A percentile compares a stretch with the other conserved stretches of the same genome.
These are phyloP conservation scores for Aspergillus sp. DNA, from an alignment of 2,329 filamentous ascomycete genomes.

Conservation along the genomic window DNA sequence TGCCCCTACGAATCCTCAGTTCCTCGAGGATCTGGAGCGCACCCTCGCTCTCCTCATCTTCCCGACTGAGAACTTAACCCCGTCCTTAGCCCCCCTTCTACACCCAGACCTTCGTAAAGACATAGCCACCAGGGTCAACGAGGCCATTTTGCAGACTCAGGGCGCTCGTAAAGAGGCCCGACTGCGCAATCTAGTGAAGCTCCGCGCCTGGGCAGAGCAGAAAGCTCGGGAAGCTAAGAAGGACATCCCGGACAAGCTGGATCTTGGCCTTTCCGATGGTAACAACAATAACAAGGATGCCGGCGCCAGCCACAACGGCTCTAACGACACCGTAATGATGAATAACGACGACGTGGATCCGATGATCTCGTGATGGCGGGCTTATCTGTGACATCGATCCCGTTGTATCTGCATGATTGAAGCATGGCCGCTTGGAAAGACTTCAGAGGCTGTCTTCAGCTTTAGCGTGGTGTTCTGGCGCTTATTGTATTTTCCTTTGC, in stretches of 20 bases:
- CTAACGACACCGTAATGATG: slow-evolving; percentile 42
- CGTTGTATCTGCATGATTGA: neutral
- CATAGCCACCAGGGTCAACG: slow-evolving; percentile 87
- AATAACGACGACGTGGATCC: slow-evolving; percentile 41
- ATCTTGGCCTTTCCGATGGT: slow-evolving; percentile 42
- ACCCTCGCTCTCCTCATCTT: slow-evolving; percentile 94
- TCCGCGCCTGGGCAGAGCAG: slow-evolving; percentile 80
- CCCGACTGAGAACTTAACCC: slow-evolving; percentile 73
- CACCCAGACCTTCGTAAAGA: slow-evolving; percentile 75
- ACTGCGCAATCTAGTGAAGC: slow-evolving; percentile 75
- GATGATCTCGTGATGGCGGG: slow-evolving; percentile 36
- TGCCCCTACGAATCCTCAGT: slow-evolving; percentile 76
- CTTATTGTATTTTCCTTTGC: neutral
- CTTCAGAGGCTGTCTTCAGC: neutral
- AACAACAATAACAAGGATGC: slow-evolving; percentile 23
- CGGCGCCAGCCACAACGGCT: slow-evolving; percentile 26
- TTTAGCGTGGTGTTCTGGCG: neutral
- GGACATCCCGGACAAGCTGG: slow-evolving; percentile 46
- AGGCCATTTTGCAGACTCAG: slow-evolving; percentile 75
- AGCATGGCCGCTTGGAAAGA: neutral
- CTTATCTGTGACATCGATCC: slow-evolving; percentile 3
- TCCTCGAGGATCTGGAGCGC: slow-evolving; percentile 81
- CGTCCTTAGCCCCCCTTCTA: slow-evolving; percentile 72
- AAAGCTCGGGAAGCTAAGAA: slow-evolving; percentile 49
- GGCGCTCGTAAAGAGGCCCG: slow-evolving; percentile 74